These are phyloP conservation scores for Neotropicomus parvogracilis DNA, from an alignment of 1,284 basidiomycete species.

Conservation along the genomic window DNA sequence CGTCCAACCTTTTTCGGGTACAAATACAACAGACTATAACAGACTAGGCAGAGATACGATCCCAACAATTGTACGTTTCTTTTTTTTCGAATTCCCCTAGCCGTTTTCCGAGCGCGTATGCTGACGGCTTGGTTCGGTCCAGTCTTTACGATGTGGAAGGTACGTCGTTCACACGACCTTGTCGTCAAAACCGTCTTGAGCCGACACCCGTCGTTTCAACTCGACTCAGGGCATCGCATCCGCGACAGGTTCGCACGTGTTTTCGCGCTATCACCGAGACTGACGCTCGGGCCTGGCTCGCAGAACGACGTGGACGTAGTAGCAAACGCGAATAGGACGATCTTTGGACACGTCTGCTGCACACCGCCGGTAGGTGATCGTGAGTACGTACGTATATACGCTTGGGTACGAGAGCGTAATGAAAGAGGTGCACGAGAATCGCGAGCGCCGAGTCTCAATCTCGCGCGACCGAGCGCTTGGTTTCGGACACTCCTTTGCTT, in stretches of 20 bases:
- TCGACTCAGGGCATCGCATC: neutral
- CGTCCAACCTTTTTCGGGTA: constrained; percentile 17
- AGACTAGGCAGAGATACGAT: constrained; percentile 13
- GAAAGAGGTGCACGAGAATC: too few relatives aligned
- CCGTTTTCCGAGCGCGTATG: neutral
- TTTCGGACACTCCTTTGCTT: too few relatives aligned
- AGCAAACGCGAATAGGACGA: too few relatives aligned
- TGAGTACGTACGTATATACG: too few relatives aligned
- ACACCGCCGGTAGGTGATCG: too few relatives aligned
- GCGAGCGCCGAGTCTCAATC: too few relatives aligned
- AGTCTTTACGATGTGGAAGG: constrained; percentile 6
- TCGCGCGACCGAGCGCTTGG: too few relatives aligned
- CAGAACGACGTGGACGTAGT: too few relatives aligned
- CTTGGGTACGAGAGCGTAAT: too few relatives aligned
- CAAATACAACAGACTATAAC: constrained; percentile 5
- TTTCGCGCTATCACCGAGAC: neutral
- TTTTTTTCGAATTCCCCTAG: neutral
- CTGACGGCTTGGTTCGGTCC: neutral
- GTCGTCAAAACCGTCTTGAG: neutral
- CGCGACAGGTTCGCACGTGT: neutral
- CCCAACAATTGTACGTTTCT: constrained; percentile 8
- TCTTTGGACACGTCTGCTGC: too few relatives aligned
- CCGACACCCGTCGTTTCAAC: neutral
- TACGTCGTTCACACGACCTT: too few relatives aligned
- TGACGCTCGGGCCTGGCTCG: neutral